Conservation (phyloP, 345 rosid genomes). For the Turritis glabra region DNA sequence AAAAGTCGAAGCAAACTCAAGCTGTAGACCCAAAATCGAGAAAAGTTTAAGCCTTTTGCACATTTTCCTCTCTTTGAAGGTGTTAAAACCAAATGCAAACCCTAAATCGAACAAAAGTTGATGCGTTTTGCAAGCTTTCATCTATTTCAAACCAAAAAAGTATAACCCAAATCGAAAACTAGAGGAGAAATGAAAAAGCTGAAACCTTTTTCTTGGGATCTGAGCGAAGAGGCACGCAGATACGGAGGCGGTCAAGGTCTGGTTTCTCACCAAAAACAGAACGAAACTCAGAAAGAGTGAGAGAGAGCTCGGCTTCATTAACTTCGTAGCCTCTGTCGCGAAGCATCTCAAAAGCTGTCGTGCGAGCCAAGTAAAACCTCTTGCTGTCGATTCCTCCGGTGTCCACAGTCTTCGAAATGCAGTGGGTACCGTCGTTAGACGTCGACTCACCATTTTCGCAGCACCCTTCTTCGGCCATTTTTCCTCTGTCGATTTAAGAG, state of each 20-base stretch:
- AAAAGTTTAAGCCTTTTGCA: constrained; percentile 18
- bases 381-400: constrained; percentile 31
- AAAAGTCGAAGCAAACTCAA: constrained; percentile 10
- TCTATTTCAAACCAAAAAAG: constrained; percentile 14
- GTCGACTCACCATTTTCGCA: constrained; percentile 1
- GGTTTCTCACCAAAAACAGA: constrained; percentile 34
- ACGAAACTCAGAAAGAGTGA: constrained; percentile 34
- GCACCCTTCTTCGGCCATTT: neutral
- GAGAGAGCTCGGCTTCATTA: constrained; percentile 25
- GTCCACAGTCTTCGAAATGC: constrained; percentile 35
- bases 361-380: constrained; percentile 45
- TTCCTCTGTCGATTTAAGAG: neutral
- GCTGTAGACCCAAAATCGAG: neutral
- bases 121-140: neutral
- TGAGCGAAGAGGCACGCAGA: constrained; percentile 33
- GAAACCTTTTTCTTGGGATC: constrained; percentile 33
- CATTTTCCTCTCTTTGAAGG: neutral
- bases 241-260: constrained; percentile 35
- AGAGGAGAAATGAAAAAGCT: neutral
- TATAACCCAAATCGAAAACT: neutral
- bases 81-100: neutral
- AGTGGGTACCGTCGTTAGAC: constrained; percentile 15
- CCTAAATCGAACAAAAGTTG: neutral
- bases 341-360: constrained; percentile 42
- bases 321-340: constrained; percentile 41